These are phyloP conservation scores for Jaapia argillacea DNA, from an alignment of 768 basidiomycete species.

Conservation along the genomic window DNA sequence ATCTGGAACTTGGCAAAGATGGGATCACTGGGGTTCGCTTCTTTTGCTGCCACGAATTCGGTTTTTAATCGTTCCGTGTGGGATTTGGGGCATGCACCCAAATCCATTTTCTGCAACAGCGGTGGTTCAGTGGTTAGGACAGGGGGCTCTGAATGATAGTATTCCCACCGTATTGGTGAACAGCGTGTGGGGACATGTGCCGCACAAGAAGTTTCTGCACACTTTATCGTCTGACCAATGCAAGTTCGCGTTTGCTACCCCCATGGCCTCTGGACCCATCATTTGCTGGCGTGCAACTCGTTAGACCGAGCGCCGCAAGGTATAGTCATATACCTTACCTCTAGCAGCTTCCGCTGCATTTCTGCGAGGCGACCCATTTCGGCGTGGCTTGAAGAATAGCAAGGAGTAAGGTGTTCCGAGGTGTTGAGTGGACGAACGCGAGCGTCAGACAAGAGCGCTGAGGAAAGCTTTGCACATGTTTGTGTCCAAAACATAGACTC, in stretches of 20 bases:
- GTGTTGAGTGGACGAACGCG: too few species aligned
- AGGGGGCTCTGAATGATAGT: background rate
- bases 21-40: slow-evolving; percentile 69
- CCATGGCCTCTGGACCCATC: slow-evolving; percentile 99
- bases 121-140: background rate
- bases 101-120: slow-evolving; percentile 99
- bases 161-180: slow-evolving; percentile 92
- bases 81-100: slow-evolving; percentile 94
- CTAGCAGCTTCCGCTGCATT: slow-evolving; percentile 91
- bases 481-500: too few species aligned
- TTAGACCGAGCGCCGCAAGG: slow-evolving; percentile 20
- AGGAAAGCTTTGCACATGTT: too few species aligned
- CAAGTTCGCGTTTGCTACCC: slow-evolving; percentile 85
- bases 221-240: slow-evolving; percentile 96
- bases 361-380: slow-evolving; percentile 92
- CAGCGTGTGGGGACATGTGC: slow-evolving; percentile 95
- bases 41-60: slow-evolving; percentile 75
- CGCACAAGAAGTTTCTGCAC: slow-evolving; percentile 95
- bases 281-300: slow-evolving; percentile 61
- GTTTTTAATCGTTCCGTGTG: slow-evolving; percentile 92
- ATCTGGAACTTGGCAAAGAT: slow-evolving; percentile 81
- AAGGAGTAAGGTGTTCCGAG: too few species aligned
- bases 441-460: too few species aligned
- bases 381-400: slow-evolving; percentile 6
- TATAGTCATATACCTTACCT: slow-evolving; percentile 24